Evolutionary conservation across 345 rosid species (phyloP).

Genomic region (Salix brachista): DNA sequence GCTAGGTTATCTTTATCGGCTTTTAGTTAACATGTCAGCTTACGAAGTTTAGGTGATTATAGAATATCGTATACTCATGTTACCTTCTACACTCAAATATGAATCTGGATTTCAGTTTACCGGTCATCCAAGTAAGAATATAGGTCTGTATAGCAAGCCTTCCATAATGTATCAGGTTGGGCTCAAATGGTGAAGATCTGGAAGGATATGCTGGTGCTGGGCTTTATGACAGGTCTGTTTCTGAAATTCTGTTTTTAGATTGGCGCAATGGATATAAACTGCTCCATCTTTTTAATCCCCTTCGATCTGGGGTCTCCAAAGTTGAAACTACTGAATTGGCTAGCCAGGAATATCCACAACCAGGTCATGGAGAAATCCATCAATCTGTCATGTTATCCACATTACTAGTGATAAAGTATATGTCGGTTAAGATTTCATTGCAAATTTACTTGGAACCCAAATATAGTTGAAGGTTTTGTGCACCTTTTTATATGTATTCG

Average conservation of each 20-base stretch:
- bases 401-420: not conserved
- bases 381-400: not conserved
- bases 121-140: conserved; percentile 39
- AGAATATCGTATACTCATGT: conserved; percentile 1
- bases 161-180: conserved; percentile 39
- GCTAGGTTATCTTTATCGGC: not conserved
- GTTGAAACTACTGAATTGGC: no score
- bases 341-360: no score
- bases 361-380: no score
- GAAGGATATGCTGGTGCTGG: conserved; percentile 48
- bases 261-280: not conserved
- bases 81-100: not conserved
- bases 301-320: not conserved
- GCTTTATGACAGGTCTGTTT: conserved; percentile 40
- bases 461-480: no score
- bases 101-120: conserved; percentile 25
- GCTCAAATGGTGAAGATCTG: conserved; percentile 46
- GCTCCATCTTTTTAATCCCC: not conserved
- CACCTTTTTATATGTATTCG: no score
- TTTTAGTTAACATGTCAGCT: not conserved
- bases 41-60: not conserved
- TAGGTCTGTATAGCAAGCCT: conserved; percentile 27
- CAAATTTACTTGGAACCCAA: no score
- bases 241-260: not conserved
- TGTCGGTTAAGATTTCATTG: no score